Base-by-base conservation (phyloP, 352 stramenopile species). In the Stephanocyclus meneghinianus region DNA sequence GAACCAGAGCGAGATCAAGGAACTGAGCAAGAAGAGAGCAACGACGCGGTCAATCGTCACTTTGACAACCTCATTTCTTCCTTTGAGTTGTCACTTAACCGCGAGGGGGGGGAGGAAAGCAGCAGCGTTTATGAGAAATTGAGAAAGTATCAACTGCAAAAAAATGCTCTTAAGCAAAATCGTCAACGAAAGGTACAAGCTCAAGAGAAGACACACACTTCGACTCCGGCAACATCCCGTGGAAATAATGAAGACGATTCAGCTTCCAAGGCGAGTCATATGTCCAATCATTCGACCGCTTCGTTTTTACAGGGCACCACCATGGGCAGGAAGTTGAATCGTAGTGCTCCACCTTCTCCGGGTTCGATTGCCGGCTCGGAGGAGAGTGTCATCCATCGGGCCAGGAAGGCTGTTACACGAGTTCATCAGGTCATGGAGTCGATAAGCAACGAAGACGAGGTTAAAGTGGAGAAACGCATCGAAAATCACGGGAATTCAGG, bases 311-410 rank as follows among this genome's bases (percentile, higher is more conserved):
- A 74, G 9, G 26, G 29, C 9, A 74, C 66, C n/a, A 74, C 66
- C 37, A 74, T 74, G 66, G 66, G 66, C 9, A 64, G 53, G 13
- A 74, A 74, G 55, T 66, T 64, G 29, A 66, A 65, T 65, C 66
- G 40, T 26, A 57, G 9, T 45, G 16, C 47, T 7, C 6, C 51
- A 2, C 29, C 48, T 16, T 26, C 66, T 65, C 18, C 18, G 18
- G 11, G 30, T 48, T 48, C 53, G 21, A 18, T 18, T 7, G 29
- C 8, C 10, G 21, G 3, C 21, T n/a, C 8, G n/a, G 65, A 32
- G 13, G 50, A 72, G 48, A 72, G 50, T 55, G 40, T 74, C n/a
- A 45, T 74, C 18, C 21, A 66, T 44, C 32, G 66, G 37, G 66
- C 66, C 2, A 64, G 40, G 32, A 16, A 55, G 13, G 53, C 53